Base-by-base conservation (phyloP, 768 basidiomycete genomes). In the Favolaschia claudopus region DNA sequence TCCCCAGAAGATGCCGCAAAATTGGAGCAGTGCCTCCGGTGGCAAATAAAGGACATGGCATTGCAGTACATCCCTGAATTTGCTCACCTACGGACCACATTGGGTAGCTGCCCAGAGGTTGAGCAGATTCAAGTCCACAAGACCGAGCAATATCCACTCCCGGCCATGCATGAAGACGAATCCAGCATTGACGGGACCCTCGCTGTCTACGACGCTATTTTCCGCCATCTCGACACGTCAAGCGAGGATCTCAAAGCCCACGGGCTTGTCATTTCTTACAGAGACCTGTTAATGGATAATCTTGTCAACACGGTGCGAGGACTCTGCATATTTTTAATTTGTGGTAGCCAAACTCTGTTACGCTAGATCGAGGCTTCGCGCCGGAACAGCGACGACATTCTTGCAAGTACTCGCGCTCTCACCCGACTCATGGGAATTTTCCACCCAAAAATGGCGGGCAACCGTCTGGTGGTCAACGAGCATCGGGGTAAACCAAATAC, bases 401-500 rank as follows among this genome's bases (percentile, higher is more conserved):
- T 52, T 9, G 48, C 28, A 28, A 38, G 57, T 8, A 34, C 51
- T 28, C 37, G 42, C 19, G 40, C 48, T 1, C 22, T 28, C 6
- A 24, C 36, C 7, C 39, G 60, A 7, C 65, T 67, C 19, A 53
- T 65, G 20, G 71, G 72, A 3, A 46, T 71, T 3, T 66, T 74
- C 20, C 70, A 74, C 29, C 54, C 55, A n/a, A 70, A 72, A 47
- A 60, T 74, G 40, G 59, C 72, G 0, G 61, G 59, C 1, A 52
- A 50, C 25, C 67, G 66, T 0, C 54, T 67, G 50, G 40, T 67
- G 7, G 54, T 61, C 2, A 74, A 74, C 46, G 68, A 74, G 48
- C 62, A 58, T 36, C 72, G 72, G 72, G 71, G 72, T 4, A 58
- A 42, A n/a, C 66, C 70, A 20, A 74, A 72, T 34, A 27, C 58